Base-by-base conservation (phyloP, 2,329 filamentous ascomycete genomes). In the Parastagonospora nodorum region DNA sequence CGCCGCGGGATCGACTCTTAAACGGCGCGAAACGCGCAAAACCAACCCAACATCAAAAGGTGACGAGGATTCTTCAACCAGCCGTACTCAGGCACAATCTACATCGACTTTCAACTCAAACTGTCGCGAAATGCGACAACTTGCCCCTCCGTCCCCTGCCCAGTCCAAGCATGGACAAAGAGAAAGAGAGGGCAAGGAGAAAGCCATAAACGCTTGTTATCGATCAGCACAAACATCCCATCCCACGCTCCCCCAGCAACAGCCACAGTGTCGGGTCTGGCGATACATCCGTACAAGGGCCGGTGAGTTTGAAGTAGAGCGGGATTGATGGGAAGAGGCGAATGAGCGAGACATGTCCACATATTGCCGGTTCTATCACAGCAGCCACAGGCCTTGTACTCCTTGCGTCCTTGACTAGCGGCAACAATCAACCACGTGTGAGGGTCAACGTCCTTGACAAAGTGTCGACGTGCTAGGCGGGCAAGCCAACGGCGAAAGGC, bases 321-420 rank as follows among this genome's bases (percentile, higher is more conserved):
- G 57, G 42, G 55, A 58, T 61, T 61, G 58, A 56, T 36, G 37
- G 19, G 37, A 28, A 24, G 61, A 53, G 61, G 71, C 69, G 69
- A 74, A 67, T 69, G 73, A 75, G 64, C 74, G 69, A 75, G 51
- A 67, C 72, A 75, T 75, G 68, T 70, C 73, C 73, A 69, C 63
- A 71, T 69, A 70, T 74, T 67, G 72, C 71, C 74, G 73, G 72
- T 48, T 68, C 71, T 60, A 72, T 57, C 66, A 63, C 62, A 63
- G 65, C 64, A 64, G 57, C 16, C 48, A 61, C 53, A 50, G 40
- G 39, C 48, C 58, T 58, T 55, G 51, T 40, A 33, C 55, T 57
- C 53, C 50, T 66, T 68, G 64, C 67, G 46, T 50, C 66, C 61
- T 68, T 62, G 57, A 61, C 58, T 58, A 40, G 45, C 52, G 46